These are phyloP conservation scores for Daldinia bambusicola DNA, from an alignment of 495 filamentous ascomycete genomes.

Conservation along the genomic window DNA sequence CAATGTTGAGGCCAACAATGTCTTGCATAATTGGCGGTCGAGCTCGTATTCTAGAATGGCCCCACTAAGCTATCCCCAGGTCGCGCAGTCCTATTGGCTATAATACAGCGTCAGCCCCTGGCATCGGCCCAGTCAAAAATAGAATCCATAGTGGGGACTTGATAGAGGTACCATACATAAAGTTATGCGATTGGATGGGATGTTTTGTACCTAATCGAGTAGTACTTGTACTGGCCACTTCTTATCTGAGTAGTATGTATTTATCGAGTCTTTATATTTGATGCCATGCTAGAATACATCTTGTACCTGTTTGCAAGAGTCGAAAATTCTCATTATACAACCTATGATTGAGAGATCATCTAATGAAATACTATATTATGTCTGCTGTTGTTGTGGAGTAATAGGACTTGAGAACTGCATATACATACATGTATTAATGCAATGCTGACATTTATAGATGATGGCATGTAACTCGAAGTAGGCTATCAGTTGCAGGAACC, in stretches of 20 bases:
- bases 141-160: conserved; percentile 25
- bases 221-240: not conserved
- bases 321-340: not conserved
- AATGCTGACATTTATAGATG: no score
- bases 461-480: not conserved
- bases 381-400: not conserved
- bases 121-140: conserved; percentile 40
- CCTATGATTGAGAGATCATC: not conserved
- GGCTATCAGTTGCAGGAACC: not conserved
- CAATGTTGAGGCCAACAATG: conserved; percentile 26
- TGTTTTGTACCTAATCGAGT: conserved; percentile 24
- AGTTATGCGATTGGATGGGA: conserved; percentile 21
- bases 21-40: conserved; percentile 30
- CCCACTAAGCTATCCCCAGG: conserved; percentile 20
- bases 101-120: conserved; percentile 24
- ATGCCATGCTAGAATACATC: not conserved
- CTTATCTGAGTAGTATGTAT: not conserved
- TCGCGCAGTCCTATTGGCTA: conserved; percentile 23
- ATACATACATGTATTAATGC: no score
- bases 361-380: not conserved
- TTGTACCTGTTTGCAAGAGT: not conserved
- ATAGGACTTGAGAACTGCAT: not conserved
- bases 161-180: not conserved
- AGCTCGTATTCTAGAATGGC: conserved; percentile 46
- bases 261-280: not conserved